Percentiles rank a stretch among this genome's conserved stretches.
Conservation (phyloP, 2,329 filamentous ascomycete genomes). For the Trichophyton schoenleinii region DNA sequence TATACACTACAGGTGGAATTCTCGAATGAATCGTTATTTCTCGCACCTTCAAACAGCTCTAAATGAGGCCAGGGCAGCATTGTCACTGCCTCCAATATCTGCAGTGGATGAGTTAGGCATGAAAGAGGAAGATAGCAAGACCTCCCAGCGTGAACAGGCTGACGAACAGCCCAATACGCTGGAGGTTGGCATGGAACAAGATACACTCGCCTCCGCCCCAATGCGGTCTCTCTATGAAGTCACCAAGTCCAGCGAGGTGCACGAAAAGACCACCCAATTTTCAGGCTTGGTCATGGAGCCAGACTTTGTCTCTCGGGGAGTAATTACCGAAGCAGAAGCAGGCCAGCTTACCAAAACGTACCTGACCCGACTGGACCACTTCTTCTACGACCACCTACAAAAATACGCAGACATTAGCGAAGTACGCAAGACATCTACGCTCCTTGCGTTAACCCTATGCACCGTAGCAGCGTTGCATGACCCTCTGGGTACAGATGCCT, state of each 20-base stretch:
- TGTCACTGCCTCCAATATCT: constrained; percentile 7
- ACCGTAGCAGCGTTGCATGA: constrained; percentile 39
- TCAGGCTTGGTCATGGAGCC: constrained; percentile 33
- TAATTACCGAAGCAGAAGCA: constrained; percentile 30
- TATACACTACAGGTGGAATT: constrained; percentile 8
- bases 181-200: constrained; percentile 4
- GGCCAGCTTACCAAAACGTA: constrained; percentile 30
- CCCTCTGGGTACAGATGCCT: constrained; percentile 34
- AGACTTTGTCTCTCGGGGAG: constrained; percentile 34
- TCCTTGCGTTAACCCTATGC: constrained; percentile 37
- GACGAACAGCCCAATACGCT: constrained; percentile 5
- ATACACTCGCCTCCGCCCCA: constrained; percentile 30
- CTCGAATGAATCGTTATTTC: constrained; percentile 8
- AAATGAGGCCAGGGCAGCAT: constrained; percentile 9
- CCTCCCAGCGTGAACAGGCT: constrained; percentile 4
- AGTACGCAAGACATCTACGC: constrained; percentile 20
- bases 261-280: constrained; percentile 22
- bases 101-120: neutral
- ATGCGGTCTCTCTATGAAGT: constrained; percentile 41
- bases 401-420: constrained; percentile 8
- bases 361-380: constrained; percentile 31
- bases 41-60: constrained; percentile 8
- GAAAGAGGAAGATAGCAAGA: constrained; percentile 1
- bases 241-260: constrained; percentile 31
- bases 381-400: constrained; percentile 25